phyloP scores from a whole-genome alignment of 805 yeast genomes.

The Pichia heedii region DNA sequence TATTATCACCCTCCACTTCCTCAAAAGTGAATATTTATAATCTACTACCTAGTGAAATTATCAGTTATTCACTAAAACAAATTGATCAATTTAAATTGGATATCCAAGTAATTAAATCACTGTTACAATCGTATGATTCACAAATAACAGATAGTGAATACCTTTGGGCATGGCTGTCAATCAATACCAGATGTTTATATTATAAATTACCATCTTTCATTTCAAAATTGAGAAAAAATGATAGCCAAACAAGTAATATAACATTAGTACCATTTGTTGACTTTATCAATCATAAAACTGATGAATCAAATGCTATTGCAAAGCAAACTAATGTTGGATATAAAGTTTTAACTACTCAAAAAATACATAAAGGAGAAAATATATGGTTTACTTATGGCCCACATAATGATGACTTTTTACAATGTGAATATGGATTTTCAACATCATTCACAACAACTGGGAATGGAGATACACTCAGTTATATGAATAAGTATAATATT shows the following conservation, averaged over 20 bases:
- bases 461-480: constrained; percentile 34
- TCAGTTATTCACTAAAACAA: constrained; percentile 34
- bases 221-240: constrained; percentile 27
- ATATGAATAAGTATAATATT: constrained; percentile 1
- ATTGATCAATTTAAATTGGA: constrained; percentile 37
- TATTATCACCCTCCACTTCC: background rate
- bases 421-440: constrained; percentile 83
- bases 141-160: constrained; percentile 26
- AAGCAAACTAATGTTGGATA: constrained; percentile 41
- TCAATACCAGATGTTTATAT: constrained; percentile 86
- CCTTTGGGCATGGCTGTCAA: constrained; percentile 75
- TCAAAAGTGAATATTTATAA: constrained; percentile 18
- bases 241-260: constrained; percentile 47
- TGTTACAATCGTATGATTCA: background rate
- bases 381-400: constrained; percentile 76
- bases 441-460: constrained; percentile 37
- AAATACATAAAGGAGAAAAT: constrained; percentile 40
- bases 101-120: constrained; percentile 20
- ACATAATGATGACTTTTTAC: constrained; percentile 72
- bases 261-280: constrained; percentile 91
- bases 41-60: constrained; percentile 37
- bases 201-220: constrained; percentile 43
- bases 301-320: constrained; percentile 45
- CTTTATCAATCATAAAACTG: constrained; percentile 60
- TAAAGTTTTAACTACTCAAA: constrained; percentile 33